Evolutionary conservation across 140 eudicot species (phyloP), one percentile per base, ranked within the genome.

Genomic region (Eryngium alpinum): DNA sequence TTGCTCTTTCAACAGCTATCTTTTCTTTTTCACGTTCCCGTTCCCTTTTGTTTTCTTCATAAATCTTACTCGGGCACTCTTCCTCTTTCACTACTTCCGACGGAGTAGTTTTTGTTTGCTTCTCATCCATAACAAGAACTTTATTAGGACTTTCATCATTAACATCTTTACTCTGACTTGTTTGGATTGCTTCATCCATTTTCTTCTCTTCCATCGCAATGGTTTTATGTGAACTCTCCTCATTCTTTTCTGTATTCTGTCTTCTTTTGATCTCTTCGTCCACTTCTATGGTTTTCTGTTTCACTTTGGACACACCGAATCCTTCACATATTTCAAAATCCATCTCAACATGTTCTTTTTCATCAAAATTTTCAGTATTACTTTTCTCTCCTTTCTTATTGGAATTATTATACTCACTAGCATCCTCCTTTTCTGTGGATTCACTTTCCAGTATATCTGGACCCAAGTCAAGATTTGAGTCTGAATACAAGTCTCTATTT

Each of bases 1-100:
- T 89, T 53, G 89, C 98, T 78, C 99, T 88, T 73, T 96, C 99
- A 57, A 90, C 99, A 57, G 91, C 98, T 83, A 85, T 67, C 81
- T 86, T 91, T n/a, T 90, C 88, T 76, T 90, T 95, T 70, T 91
- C 97, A 67, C 89, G 86, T 80, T 95, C 97, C 72, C 86, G 87
- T 77, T 87, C 89, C 86, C 84, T 90, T 52, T 84, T 92, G 32
- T 82, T 83, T 46, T 77, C 88, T 85, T 91, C 97, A 79, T 78
- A 87, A 57, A 80, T 80, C 78, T 74, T 83, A 76, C 79, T 82
- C 60, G 44, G 75, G 34, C 33, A 57, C 66, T 89, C 89, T 65
- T 89, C 75, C 81, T 56, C 86, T 75, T 78, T 73, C 57, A 53
- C 85, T 80, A 79, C 83, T 60, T 50, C 82, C 67, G 81, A 80